Percentiles rank a stretch among this genome's conserved stretches.
Conservation (phyloP, 495 filamentous ascomycete genomes). For the Penicillium ochrochloron region DNA sequence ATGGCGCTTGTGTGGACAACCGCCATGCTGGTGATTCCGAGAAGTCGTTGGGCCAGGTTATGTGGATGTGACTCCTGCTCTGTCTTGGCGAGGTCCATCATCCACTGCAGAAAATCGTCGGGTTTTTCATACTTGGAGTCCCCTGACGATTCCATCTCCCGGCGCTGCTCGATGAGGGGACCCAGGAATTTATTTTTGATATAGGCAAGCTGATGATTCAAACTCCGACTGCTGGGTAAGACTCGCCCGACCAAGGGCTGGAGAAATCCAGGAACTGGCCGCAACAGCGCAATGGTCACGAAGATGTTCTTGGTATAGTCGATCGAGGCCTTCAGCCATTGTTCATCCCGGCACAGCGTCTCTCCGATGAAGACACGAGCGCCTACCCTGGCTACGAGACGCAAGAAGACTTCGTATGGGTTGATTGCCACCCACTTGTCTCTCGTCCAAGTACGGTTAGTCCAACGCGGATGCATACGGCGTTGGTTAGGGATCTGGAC, state of each 20-base stretch:
- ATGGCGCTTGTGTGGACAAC: not conserved
- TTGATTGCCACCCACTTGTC: not conserved
- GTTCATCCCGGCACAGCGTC: not conserved
- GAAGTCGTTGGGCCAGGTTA: not conserved
- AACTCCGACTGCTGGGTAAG: not conserved
- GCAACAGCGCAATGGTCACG: not conserved
- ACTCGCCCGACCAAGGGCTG: not conserved
- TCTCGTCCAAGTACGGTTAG: no score
- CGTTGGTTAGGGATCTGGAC: no score
- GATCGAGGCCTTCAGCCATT: not conserved
- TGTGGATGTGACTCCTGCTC: not conserved
- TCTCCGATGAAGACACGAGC: not conserved
- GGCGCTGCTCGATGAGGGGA: not conserved
- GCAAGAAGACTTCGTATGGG: not conserved
- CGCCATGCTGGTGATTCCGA: not conserved
- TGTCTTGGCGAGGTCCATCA: not conserved
- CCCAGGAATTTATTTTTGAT: not conserved
- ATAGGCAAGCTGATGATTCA: not conserved
- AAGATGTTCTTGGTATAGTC: not conserved
- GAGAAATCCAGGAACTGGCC: not conserved
- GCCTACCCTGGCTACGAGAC: not conserved
- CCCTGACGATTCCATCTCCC: not conserved
- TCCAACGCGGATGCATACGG: not conserved
- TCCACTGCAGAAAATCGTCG: not conserved
- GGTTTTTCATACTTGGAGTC: not conserved